A percentile compares a stretch with the other conserved stretches of the same genome.
Evolutionary conservation across 352 stramenopile genomes (phyloP).

Genomic region (Pythium diclinum): DNA sequence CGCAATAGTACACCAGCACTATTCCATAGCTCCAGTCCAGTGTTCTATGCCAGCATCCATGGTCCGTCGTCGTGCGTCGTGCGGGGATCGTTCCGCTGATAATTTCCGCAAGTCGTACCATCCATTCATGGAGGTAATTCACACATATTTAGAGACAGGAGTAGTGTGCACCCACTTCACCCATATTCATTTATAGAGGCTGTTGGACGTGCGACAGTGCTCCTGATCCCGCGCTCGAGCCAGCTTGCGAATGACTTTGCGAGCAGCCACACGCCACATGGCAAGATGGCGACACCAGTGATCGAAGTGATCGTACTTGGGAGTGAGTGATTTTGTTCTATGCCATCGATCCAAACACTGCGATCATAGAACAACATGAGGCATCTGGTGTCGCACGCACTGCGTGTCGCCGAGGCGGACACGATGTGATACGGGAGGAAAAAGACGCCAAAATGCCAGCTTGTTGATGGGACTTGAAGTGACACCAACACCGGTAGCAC

Average conservation of each 20-base stretch:
- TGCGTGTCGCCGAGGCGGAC: background rate
- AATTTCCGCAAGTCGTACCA: background rate
- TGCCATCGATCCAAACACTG: background rate
- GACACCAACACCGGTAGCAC: background rate
- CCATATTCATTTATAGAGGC: background rate
- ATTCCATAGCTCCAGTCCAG: background rate
- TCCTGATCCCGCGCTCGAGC: background rate
- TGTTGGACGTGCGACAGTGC: background rate
- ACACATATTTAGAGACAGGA: background rate
- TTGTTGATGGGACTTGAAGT: background rate
- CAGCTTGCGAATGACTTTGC: background rate
- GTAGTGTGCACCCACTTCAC: background rate
- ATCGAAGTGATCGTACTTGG: background rate
- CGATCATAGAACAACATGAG: background rate
- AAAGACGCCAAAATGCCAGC: background rate
- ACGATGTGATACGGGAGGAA: background rate
- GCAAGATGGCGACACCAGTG: background rate
- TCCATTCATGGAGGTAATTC: background rate
- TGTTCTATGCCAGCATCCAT: background rate
- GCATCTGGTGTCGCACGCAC: background rate
- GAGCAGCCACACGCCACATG: background rate
- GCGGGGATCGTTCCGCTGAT: background rate
- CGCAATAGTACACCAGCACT: background rate
- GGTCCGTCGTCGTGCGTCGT: background rate
- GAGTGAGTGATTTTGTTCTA: background rate